Evolutionary conservation across 768 basidiomycete species (phyloP).

Genomic region (Phaffia australis): DNA sequence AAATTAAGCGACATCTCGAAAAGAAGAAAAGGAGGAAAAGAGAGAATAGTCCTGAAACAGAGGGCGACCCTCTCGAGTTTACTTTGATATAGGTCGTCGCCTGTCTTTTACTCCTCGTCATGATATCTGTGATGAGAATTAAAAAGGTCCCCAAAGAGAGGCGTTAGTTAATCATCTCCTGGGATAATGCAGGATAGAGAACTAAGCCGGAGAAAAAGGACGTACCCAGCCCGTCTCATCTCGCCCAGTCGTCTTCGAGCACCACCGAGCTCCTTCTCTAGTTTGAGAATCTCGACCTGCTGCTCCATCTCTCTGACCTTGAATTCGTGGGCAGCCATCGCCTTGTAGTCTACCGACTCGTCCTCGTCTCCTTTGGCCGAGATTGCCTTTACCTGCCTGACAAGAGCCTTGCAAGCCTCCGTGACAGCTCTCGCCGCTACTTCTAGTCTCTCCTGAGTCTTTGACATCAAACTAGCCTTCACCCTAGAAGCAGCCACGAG

Average conservation of each 20-base stretch:
- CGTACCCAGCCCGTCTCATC: conserved; percentile 31
- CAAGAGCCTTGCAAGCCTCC: conserved; percentile 91
- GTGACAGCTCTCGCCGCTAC: conserved; percentile 94
- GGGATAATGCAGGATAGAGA: neutral
- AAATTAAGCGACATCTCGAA: no score
- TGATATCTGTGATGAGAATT: no score
- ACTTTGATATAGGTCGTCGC: no score
- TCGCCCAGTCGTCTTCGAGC: conserved; percentile 37
- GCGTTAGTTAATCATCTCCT: no score
- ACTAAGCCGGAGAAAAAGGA: neutral
- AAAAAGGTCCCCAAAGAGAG: no score
- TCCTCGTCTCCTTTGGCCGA: conserved; percentile 72
- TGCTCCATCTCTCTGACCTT: conserved; percentile 98
- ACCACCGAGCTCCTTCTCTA: conserved; percentile 87
- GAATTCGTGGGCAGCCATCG: conserved; percentile 89
- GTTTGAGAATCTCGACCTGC: conserved; percentile 91
- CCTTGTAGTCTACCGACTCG: conserved; percentile 71
- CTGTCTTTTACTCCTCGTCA: no score
- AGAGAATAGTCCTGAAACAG: no score
- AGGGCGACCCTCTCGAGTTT: no score
- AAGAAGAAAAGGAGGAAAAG: no score
- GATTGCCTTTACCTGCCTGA: conserved; percentile 90
- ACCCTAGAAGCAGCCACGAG: conserved; percentile 96
- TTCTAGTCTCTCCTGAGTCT: conserved; percentile 93
- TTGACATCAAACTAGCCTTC: conserved; percentile 96